Evolutionary conservation across 129 eudicot species (phyloP).

Genomic region (Chrysanthemum seticuspe): DNA sequence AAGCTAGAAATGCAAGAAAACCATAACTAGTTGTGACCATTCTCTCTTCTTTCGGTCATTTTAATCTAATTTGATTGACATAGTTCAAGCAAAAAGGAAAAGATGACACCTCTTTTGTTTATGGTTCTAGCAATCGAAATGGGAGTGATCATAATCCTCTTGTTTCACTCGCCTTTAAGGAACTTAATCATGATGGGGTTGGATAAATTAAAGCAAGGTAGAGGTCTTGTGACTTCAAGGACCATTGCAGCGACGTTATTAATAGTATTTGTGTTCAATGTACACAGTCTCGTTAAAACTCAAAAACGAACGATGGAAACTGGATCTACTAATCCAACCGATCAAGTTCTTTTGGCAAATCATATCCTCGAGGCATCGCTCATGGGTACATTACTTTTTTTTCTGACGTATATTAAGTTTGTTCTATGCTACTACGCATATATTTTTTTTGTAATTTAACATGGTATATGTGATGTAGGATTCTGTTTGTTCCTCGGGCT

Average conservation of each 20-base stretch:
- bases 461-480: conserved; percentile 38
- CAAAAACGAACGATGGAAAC: conserved; percentile 41
- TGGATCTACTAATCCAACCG: conserved; percentile 56
- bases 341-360: conserved; percentile 59
- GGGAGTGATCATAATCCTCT: conserved; percentile 47
- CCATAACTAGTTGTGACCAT: background rate
- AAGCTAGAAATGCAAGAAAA: conserved; percentile 22
- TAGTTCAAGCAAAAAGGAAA: background rate
- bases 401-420: background rate
- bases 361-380: conserved; percentile 70
- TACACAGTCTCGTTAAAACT: conserved; percentile 28
- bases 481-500: conserved; percentile 61
- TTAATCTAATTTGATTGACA: background rate
- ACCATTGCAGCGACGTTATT: conserved; percentile 53
- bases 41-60: background rate
- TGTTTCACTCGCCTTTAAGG: conserved; percentile 73
- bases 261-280: conserved; percentile 44
- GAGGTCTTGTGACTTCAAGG: conserved; percentile 59
- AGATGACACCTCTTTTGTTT: conserved; percentile 58
- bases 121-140: conserved; percentile 46
- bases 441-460: background rate
- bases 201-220: conserved; percentile 62
- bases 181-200: conserved; percentile 49
- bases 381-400: conserved; percentile 46
- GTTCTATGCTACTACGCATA: background rate